Conservation (phyloP, 2,329 filamentous ascomycete species). For the Calycina herbarum region DNA sequence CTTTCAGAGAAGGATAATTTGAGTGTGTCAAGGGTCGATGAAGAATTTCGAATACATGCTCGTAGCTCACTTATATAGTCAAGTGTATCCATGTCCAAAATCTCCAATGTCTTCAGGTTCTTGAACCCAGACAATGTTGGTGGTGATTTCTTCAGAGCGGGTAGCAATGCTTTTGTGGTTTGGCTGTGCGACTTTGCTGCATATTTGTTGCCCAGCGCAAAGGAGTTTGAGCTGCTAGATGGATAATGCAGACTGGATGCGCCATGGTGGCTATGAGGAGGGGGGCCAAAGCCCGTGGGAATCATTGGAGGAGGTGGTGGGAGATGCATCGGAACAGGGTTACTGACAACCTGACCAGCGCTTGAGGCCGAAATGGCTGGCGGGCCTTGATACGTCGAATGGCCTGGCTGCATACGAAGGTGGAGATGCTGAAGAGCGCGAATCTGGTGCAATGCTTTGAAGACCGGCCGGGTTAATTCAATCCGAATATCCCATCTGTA, state of each 20-base stretch:
- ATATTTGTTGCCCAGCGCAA: slow-evolving; percentile 12
- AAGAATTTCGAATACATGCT: slow-evolving; percentile 54
- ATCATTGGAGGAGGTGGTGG: slow-evolving; percentile 13
- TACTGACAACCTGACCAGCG: background rate
- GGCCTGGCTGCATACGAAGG: slow-evolving; percentile 58
- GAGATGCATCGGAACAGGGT: slow-evolving; percentile 12
- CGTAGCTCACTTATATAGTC: slow-evolving; percentile 57
- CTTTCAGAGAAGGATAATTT: slow-evolving; percentile 58
- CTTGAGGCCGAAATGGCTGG: slow-evolving; percentile 42
- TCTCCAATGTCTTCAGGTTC: slow-evolving; percentile 51
- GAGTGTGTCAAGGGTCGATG: slow-evolving; percentile 54
- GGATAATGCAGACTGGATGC: slow-evolving; percentile 2
- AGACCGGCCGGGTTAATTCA: slow-evolving; percentile 59
- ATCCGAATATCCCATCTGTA: slow-evolving; percentile 63
- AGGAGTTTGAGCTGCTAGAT: slow-evolving; percentile 13
- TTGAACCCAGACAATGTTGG: slow-evolving; percentile 59
- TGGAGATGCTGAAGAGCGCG: slow-evolving; percentile 53
- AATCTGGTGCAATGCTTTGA: slow-evolving; percentile 56
- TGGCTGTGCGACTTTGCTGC: slow-evolving; percentile 16
- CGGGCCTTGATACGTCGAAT: slow-evolving; percentile 53
- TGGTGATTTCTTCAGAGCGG: slow-evolving; percentile 33
- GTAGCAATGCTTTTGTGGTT: slow-evolving; percentile 13
- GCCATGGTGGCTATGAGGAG: slow-evolving; percentile 10
- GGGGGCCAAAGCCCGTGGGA: slow-evolving; percentile 11
- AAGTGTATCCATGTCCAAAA: slow-evolving; percentile 62